Evolutionary conservation across 2,329 filamentous ascomycete species (phyloP), one percentile per base, ranked within the genome.

Genomic region (Pyricularia sp.): DNA sequence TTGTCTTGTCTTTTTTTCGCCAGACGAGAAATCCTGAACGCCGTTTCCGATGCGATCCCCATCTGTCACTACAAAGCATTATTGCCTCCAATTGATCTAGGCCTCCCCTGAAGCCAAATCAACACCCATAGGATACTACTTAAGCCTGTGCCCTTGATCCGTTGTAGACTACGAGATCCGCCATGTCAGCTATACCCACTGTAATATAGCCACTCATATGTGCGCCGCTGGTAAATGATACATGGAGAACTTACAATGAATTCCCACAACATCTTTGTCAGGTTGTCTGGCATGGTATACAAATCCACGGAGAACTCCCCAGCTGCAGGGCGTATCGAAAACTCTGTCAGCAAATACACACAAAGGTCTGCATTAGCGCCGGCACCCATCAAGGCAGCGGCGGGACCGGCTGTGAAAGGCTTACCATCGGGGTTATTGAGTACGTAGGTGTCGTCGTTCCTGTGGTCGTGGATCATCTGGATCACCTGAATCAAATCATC

Each of bases 231-330:
- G 3, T 12, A 30, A 26, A 26, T n/a, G 17, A 23, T 11, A n/a
- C n/a, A 25, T 17, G 25, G n/a, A 10, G 26, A 58, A 78, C 80
- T 78, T 78, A 84, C 85, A 74, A 88, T 77, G 77, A 95, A 96
- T 71, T 97, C 94, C 94, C 94, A 98, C 70, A 99, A 89, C 88
- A 93, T 93, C 80, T 95, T 96, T 77, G 95, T 91, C 55, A 98
- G 85, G 31, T 83, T 81, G 73, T 98, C 95, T 0, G 95, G 94
- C 72, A 99, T 88, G n/a, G 95, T 98, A 82, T 97, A 98, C 70
- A 99, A 86, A 77, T 99, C 95, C 74, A 99, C 94, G 71, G 97
- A 95, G 82, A 99, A 99, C 81, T 99, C 95, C 76, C 95, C 95
- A 76, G 94, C 93, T 85, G 79, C 74, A 75, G 71, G 72, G 12